Evolutionary conservation across 2,329 filamentous ascomycete genomes (phyloP), one percentile per base, ranked within the genome.

Genomic region (Colletotrichum tabaci): DNA sequence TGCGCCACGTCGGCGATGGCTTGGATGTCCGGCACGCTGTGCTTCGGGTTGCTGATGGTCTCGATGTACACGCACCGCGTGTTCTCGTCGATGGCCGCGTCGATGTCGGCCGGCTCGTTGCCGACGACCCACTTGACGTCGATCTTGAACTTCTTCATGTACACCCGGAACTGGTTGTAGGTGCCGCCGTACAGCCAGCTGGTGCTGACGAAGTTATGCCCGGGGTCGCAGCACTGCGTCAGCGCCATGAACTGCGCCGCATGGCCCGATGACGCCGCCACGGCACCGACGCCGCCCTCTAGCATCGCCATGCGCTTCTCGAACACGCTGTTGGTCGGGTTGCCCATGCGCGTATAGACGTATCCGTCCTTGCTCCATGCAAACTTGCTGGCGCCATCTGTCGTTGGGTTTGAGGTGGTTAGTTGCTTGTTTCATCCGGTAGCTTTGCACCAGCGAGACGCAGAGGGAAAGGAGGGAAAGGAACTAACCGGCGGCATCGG

Each of bases 131-230:
- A 98, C 85, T 95, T 97, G 79, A 94, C 96, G 50, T 87, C 87
- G 79, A 98, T 95, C 71, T 95, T 95, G 58, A 98, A 84, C 18
- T 95, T 90, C 7, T 94, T 93, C 69, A 98, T 87, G 75, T 94
- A 89, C 55, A 98, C 95, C 84, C 98, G 98, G 84, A 98, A 91
- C 86, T 98, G 96, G 85, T 98, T 98, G 87, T 98, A 98, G 13
- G 96, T 98, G 80, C 95, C 95, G 74, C 95, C 95, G 83, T 98
- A 98, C 71, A 98, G 86, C 84, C 97, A 98, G 64, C 92, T 92
- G 8, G 95, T 98, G n/a, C 94, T 92, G 57, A 98, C 89, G 76
- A 98, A 97, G 86, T 98, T 98, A 86, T 98, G 95, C 47, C 95
- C 96, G 0, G 91, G 88, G 71, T 94, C 90, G 6, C 94, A 94